These are phyloP conservation scores for Papiliotrema flavescens DNA, from an alignment of 1,284 basidiomycete species.

Conservation along the genomic window DNA sequence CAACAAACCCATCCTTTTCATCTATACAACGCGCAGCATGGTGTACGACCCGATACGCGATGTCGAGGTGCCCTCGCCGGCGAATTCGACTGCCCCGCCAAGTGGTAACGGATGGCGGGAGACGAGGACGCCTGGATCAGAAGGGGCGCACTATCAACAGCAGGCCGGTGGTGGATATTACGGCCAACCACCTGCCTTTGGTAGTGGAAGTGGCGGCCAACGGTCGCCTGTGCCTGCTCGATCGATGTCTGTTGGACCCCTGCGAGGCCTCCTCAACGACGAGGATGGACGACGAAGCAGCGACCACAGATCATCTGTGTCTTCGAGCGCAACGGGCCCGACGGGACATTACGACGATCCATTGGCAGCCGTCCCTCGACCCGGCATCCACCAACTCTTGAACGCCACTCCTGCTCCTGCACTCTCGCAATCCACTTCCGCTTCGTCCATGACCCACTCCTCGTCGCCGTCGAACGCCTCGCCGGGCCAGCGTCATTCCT, in stretches of 20 bases:
- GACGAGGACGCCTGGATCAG: conserved; percentile 1
- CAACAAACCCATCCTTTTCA: background rate
- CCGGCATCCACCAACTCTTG: conserved; percentile 26
- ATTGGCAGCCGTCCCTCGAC: conserved; percentile 2
- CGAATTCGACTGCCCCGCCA: conserved; percentile 8
- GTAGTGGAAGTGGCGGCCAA: background rate
- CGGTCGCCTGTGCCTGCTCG: conserved; percentile 2
- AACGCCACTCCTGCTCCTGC: conserved; percentile 21
- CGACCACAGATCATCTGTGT: conserved; percentile 5
- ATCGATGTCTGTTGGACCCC: conserved; percentile 17
- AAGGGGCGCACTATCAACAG: background rate
- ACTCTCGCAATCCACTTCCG: conserved; percentile 21
- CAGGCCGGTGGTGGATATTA: background rate
- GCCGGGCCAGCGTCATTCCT: conserved; percentile 15
- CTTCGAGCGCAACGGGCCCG: conserved; percentile 1
- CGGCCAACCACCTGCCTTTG: conserved; percentile 3
- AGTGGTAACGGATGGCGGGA: background rate
- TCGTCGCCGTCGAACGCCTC: conserved; percentile 22
- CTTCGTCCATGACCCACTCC: conserved; percentile 18
- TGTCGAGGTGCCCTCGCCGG: conserved; percentile 41
- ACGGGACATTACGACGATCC: background rate
- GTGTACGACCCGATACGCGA: conserved; percentile 47
- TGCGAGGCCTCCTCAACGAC: conserved; percentile 30
- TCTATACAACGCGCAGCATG: conserved; percentile 19
- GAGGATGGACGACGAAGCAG: conserved; percentile 10